Evolutionary conservation across 495 filamentous ascomycete genomes (phyloP).

Genomic region (Aspergillus bertholletiae): DNA sequence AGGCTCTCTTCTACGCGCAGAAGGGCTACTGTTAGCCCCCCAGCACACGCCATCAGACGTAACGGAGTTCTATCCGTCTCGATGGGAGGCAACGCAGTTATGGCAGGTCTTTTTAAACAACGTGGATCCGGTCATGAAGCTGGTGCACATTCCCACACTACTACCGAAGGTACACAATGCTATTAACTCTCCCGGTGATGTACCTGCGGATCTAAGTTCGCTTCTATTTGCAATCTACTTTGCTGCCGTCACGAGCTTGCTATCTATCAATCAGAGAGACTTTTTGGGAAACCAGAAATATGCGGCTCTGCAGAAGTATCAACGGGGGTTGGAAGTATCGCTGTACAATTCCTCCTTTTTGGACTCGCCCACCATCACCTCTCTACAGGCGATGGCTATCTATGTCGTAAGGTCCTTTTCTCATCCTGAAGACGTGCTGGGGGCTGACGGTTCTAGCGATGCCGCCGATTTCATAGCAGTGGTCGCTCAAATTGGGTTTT

Average conservation of each 20-base stretch:
- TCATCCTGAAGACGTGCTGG: neutral
- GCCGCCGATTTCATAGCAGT: conserved; percentile 19
- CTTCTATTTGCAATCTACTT: conserved; percentile 46
- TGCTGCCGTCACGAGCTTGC: conserved; percentile 28
- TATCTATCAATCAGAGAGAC: conserved; percentile 22
- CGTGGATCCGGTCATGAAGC: too few relatives aligned
- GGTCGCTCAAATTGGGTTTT: conserved; percentile 38
- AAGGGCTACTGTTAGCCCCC: too few relatives aligned
- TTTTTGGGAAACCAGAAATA: conserved; percentile 21
- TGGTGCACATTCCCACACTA: too few relatives aligned
- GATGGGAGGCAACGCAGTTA: too few relatives aligned
- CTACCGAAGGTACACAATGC: conserved; percentile 34
- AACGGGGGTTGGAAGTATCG: conserved; percentile 28
- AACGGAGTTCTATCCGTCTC: too few relatives aligned
- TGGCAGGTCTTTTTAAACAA: too few relatives aligned
- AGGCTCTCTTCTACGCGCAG: too few relatives aligned
- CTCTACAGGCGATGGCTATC: conserved; percentile 34
- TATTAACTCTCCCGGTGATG: conserved; percentile 29
- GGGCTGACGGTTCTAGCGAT: conserved; percentile 28
- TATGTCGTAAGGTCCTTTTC: conserved; percentile 24
- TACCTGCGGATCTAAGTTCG: conserved; percentile 30
- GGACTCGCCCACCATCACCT: conserved; percentile 29
- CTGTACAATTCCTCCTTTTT: conserved; percentile 26
- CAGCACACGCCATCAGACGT: too few relatives aligned
- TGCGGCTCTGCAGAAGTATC: conserved; percentile 26